Evolutionary conservation across 1,284 basidiomycete species (phyloP).

Genomic region (Ceratorhiza oryzae-sativae): DNA sequence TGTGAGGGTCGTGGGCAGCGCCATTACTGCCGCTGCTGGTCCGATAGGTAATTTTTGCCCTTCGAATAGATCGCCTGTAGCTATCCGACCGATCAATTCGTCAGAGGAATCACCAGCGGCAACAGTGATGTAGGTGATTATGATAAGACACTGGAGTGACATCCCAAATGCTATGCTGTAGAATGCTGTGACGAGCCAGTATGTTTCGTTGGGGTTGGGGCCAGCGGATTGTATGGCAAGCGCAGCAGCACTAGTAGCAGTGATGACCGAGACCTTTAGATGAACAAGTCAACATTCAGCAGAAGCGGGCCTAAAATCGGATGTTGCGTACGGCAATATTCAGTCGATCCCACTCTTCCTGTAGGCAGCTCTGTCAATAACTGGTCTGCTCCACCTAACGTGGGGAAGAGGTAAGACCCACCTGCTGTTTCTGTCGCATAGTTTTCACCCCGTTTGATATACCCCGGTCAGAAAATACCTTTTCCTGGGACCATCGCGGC

Average conservation of each 20-base stretch:
- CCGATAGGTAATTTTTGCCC: neutral
- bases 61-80: neutral
- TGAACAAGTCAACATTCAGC: neutral
- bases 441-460: neutral
- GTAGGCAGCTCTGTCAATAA: neutral
- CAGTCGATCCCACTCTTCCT: slow-evolving; percentile 26
- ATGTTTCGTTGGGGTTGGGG: neutral
- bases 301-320: neutral
- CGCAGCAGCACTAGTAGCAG: slow-evolving; percentile 22
- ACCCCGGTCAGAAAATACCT: slow-evolving; percentile 21
- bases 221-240: slow-evolving; percentile 23
- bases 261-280: slow-evolving; percentile 23
- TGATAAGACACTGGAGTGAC: slow-evolving; percentile 9
- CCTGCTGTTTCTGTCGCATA: slow-evolving; percentile 35
- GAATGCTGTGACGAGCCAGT: slow-evolving; percentile 29
- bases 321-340: slow-evolving; percentile 9
- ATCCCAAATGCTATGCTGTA: slow-evolving; percentile 27
- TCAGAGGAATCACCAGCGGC: slow-evolving; percentile 20
- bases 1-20: slow-evolving; percentile 6
- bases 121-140: slow-evolving; percentile 29
- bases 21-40: slow-evolving; percentile 7
- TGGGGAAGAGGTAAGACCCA: neutral
- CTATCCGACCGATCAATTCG: slow-evolving; percentile 17
- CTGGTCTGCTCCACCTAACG: neutral
- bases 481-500: neutral